phyloP scores from a whole-genome alignment of 106 monocot species.

The Acanthochlamys bracteata region DNA sequence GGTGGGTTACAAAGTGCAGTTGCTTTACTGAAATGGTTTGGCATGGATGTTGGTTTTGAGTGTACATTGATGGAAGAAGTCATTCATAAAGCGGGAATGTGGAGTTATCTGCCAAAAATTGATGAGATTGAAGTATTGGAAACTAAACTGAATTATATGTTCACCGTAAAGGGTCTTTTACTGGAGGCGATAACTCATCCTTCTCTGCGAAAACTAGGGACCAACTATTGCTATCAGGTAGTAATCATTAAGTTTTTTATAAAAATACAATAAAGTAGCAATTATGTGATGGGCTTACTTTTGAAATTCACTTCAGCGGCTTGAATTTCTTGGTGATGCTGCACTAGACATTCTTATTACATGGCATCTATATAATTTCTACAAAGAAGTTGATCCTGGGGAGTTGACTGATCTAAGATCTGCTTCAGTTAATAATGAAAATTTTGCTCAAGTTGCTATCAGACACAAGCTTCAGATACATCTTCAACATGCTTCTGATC shows the following conservation, averaged over 20 bases:
- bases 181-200: constrained; percentile 85
- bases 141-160: constrained; percentile 56
- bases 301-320: constrained; percentile 46
- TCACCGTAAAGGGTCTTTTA: constrained; percentile 57
- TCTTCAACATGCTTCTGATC: constrained; percentile 68
- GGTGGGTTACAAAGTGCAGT: constrained; percentile 66
- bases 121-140: constrained; percentile 55
- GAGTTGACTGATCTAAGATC: constrained; percentile 81
- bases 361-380: constrained; percentile 48
- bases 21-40: constrained; percentile 71
- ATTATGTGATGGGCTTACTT: too few species aligned
- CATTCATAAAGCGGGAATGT: constrained; percentile 22
- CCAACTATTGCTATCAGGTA: constrained; percentile 77
- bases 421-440: constrained; percentile 84
- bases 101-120: constrained; percentile 29
- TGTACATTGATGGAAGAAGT: constrained; percentile 40
- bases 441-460: constrained; percentile 70
- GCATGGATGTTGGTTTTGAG: constrained; percentile 39
- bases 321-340: constrained; percentile 89
- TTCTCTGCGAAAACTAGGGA: constrained; percentile 42
- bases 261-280: neutral
- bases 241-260: neutral
- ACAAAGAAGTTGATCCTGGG: constrained; percentile 69
- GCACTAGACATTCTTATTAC: constrained; percentile 79
- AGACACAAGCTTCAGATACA: constrained; percentile 64